Conservation (phyloP, 345 rosid genomes). For the Populus nigra region DNA sequence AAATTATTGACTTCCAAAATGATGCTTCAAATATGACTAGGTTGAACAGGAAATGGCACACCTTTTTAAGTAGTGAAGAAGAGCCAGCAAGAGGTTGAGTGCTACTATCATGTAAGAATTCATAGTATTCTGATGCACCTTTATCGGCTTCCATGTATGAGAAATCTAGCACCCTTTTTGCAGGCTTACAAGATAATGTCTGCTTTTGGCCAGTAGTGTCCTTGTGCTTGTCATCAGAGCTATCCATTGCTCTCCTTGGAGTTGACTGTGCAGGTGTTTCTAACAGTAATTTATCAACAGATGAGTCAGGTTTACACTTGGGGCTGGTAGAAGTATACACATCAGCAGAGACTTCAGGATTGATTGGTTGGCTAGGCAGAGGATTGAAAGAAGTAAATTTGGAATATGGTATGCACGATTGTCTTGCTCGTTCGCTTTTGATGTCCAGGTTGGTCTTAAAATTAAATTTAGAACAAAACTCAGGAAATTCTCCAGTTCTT, state of each 20-base stretch:
- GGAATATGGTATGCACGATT: constrained; percentile 11
- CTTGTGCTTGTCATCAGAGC: constrained; percentile 25
- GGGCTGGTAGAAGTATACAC: constrained; percentile 34
- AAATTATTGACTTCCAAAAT: not conserved
- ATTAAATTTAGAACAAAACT: not conserved
- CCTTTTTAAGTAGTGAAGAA: constrained; percentile 19
- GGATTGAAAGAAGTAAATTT: not conserved
- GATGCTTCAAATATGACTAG: not conserved
- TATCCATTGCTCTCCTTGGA: constrained; percentile 37
- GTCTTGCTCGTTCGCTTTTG: constrained; percentile 20
- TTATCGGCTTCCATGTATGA: constrained; percentile 21
- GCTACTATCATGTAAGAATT: constrained; percentile 2
- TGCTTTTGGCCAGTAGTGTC: constrained; percentile 6
- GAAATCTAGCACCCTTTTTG: constrained; percentile 47
- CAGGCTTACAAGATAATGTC: constrained; percentile 28
- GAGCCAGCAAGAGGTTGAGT: constrained; percentile 13
- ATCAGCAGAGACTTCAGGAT: constrained; percentile 9
- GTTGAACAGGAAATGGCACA: not conserved
- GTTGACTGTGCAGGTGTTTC: constrained; percentile 51
- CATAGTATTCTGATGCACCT: constrained; percentile 4
- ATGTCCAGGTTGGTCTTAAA: constrained; percentile 6
- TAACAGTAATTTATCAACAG: constrained; percentile 21
- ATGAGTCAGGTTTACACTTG: constrained; percentile 18
- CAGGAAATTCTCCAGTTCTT: constrained; percentile 3
- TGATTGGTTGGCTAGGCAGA: not conserved